Evolutionary conservation across 257 asterid species (phyloP).

Genomic region (Agastache rugosa): DNA sequence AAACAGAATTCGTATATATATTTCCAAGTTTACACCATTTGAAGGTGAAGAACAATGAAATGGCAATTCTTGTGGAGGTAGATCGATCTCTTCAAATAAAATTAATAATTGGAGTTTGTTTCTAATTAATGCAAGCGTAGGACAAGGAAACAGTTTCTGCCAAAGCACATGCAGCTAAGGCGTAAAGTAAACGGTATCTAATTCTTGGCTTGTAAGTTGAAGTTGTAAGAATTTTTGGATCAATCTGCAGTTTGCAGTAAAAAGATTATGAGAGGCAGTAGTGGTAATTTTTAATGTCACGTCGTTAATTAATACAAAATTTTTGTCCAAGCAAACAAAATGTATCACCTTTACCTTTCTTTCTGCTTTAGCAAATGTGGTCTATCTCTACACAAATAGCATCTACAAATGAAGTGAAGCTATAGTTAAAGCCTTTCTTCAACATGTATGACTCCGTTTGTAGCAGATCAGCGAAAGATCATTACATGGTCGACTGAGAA

Average conservation of each 20-base stretch:
- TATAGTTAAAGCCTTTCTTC: constrained; percentile 9
- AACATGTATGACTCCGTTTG: not conserved
- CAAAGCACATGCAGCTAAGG: not conserved
- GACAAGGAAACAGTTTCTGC: constrained; percentile 9
- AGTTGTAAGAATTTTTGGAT: not conserved
- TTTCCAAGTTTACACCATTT: not conserved
- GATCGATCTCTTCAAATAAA: not conserved
- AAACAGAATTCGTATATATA: not conserved
- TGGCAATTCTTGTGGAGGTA: not conserved
- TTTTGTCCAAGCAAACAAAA: not conserved
- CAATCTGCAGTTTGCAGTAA: not conserved
- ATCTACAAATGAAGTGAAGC: constrained; percentile 27
- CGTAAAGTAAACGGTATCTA: not conserved
- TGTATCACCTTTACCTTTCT: constrained; percentile 6
- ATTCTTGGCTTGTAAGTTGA: no score
- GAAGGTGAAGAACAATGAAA: not conserved
- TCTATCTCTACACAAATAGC: constrained; percentile 9
- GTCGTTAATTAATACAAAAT: not conserved
- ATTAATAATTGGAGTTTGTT: not conserved
- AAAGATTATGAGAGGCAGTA: not conserved
- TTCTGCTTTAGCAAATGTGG: constrained; percentile 4
- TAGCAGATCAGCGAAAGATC: not conserved
- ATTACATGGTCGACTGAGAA: constrained; percentile 7
- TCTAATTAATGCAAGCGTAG: not conserved
- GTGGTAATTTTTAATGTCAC: no score